Evolutionary conservation across 2,329 filamentous ascomycete species (phyloP).

Genomic region (Arachnopeziza araneosa): DNA sequence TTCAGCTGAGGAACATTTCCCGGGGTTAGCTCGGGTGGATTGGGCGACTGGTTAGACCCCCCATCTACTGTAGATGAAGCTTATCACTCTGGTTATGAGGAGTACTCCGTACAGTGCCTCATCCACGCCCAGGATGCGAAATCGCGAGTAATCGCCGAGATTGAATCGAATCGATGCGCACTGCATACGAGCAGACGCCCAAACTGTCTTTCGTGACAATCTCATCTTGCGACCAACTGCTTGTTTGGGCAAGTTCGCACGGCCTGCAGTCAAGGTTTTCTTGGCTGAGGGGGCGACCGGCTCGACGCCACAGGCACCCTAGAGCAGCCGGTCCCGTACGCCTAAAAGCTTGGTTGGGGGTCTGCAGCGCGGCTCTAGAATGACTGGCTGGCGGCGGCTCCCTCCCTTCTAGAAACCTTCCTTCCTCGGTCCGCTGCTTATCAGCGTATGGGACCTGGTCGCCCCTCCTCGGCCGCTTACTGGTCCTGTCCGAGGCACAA

Average conservation of each 20-base stretch:
- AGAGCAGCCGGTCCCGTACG: not conserved
- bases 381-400: not conserved
- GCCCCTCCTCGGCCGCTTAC: not conserved
- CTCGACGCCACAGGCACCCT: not conserved
- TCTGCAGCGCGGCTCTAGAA: not conserved
- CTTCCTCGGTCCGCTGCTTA: not conserved
- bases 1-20: not conserved
- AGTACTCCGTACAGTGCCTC: no score
- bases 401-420: not conserved
- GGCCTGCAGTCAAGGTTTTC: not conserved
- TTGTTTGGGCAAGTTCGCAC: not conserved
- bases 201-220: not conserved
- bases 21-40: not conserved
- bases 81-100: not conserved
- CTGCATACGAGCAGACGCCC: not conserved
- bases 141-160: not conserved
- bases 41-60: no score
- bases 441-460: not conserved
- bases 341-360: not conserved
- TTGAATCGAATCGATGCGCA: not conserved
- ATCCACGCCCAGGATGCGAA: no score
- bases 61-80: no score
- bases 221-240: not conserved
- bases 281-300: not conserved
- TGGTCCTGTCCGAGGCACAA: not conserved